phyloP scores from a whole-genome alignment of 1,284 basidiomycete species.

The Ganoderma sinense region DNA sequence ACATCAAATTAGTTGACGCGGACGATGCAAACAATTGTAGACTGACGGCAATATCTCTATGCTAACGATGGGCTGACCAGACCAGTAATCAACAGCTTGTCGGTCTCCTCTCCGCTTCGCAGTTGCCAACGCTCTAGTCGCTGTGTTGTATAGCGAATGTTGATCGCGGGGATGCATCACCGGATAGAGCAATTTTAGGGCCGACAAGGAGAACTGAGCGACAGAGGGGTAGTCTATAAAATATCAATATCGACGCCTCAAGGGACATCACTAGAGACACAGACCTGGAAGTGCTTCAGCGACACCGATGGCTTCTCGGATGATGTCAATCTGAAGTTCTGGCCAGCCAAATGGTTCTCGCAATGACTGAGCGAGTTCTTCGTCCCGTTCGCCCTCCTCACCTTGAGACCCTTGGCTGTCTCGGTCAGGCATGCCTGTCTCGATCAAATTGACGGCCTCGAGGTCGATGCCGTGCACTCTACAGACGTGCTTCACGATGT shows the following conservation, averaged over 20 bases:
- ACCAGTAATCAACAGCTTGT: constrained; percentile 83
- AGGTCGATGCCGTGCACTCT: constrained; percentile 83
- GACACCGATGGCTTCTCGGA: constrained; percentile 90
- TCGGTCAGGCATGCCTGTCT: constrained; percentile 29
- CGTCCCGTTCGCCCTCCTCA: constrained; percentile 36
- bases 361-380: constrained; percentile 49
- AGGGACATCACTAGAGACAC: constrained; percentile 13
- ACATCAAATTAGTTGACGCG: neutral
- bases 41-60: constrained; percentile 81
- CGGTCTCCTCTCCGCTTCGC: constrained; percentile 80
- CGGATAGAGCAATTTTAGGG: constrained; percentile 72
- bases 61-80: constrained; percentile 79
- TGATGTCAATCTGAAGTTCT: constrained; percentile 89
- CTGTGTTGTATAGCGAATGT: constrained; percentile 76
- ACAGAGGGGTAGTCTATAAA: constrained; percentile 75
- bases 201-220: constrained; percentile 80
- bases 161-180: constrained; percentile 80
- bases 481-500: constrained; percentile 77
- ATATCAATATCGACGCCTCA: neutral
- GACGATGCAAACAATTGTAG: neutral
- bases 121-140: constrained; percentile 72
- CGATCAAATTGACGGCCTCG: constrained; percentile 63
- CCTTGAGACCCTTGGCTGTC: constrained; percentile 33
- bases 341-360: constrained; percentile 87
- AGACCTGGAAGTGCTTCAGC: constrained; percentile 91